phyloP scores from a whole-genome alignment of 176 grass and related monocot species.

The Musa troglodytarum region DNA sequence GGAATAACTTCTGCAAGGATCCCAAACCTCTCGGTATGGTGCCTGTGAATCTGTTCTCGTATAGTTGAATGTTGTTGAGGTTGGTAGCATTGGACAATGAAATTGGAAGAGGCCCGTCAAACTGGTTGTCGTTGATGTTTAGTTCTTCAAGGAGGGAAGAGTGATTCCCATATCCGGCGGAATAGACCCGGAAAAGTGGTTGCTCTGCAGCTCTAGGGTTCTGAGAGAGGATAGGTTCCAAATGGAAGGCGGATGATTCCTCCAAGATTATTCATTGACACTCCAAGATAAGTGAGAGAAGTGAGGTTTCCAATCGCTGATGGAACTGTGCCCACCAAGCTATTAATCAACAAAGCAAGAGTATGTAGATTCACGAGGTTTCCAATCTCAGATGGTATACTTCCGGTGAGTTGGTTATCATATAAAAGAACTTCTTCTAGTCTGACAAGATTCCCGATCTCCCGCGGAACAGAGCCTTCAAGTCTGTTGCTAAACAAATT shows the following conservation, averaged over 20 bases:
- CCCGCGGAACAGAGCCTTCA: too few relatives aligned
- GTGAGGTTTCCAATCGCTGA: not conserved
- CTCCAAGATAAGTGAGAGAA: not conserved
- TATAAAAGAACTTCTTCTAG: too few relatives aligned
- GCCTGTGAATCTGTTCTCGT: not conserved
- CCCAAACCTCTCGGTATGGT: not conserved
- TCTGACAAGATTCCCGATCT: not conserved
- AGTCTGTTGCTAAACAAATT: not conserved
- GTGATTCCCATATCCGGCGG: conserved; percentile 9
- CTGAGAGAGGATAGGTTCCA: not conserved
- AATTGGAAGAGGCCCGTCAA: not conserved
- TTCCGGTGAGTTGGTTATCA: not conserved
- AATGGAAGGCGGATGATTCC: not conserved
- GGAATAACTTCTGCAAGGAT: not conserved
- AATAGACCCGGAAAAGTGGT: conserved; percentile 6
- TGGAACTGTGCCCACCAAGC: not conserved
- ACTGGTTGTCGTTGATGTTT: not conserved
- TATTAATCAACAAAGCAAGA: not conserved
- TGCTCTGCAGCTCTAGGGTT: not conserved
- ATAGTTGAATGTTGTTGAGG: not conserved
- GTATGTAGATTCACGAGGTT: not conserved
- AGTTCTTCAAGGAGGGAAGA: not conserved
- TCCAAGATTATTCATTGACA: not conserved
- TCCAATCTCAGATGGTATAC: not conserved
- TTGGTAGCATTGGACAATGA: not conserved